Evolutionary conservation across 129 eudicot species (phyloP).

Genomic region (Chrysanthemum seticuspe): DNA sequence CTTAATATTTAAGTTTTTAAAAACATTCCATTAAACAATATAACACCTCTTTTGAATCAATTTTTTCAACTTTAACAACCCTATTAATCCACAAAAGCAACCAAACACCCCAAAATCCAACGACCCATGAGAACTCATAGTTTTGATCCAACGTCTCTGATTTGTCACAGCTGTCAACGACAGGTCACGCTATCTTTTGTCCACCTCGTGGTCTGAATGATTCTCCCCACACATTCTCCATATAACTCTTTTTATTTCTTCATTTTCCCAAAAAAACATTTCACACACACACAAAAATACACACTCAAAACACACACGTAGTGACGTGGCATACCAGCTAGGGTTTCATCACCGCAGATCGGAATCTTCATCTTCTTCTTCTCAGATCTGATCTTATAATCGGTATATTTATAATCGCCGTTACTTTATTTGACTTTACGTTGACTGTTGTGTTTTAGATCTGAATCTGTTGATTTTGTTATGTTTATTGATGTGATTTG

Average conservation of each 20-base stretch:
- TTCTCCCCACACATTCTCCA: constrained; percentile 40
- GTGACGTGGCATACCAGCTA: no score
- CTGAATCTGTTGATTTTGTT: background rate
- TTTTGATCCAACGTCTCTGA: no score
- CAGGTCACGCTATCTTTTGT: constrained; percentile 49
- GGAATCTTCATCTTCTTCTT: constrained; percentile 1
- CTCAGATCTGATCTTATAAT: constrained; percentile 18
- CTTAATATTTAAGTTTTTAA: no score
- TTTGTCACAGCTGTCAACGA: constrained; percentile 38
- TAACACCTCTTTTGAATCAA: no score
- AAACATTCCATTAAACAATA: no score
- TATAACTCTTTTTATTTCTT: constrained; percentile 20
- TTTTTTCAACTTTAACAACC: no score
- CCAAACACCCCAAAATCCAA: no score
- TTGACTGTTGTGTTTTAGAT: constrained; percentile 13
- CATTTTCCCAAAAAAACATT: constrained; percentile 32
- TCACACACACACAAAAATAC: background rate
- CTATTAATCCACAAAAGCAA: no score
- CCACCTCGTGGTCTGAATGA: constrained; percentile 51
- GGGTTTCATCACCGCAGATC: no score
- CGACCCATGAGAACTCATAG: no score
- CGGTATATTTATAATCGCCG: background rate
- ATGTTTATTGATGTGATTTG: background rate
- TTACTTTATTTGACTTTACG: constrained; percentile 7
- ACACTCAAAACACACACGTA: background rate